Percentiles rank a stretch among this genome's conserved stretches.
These are phyloP conservation scores for Adansonia madagascariensis DNA, from an alignment of 441 rosid genomes.

Conservation along the genomic window DNA sequence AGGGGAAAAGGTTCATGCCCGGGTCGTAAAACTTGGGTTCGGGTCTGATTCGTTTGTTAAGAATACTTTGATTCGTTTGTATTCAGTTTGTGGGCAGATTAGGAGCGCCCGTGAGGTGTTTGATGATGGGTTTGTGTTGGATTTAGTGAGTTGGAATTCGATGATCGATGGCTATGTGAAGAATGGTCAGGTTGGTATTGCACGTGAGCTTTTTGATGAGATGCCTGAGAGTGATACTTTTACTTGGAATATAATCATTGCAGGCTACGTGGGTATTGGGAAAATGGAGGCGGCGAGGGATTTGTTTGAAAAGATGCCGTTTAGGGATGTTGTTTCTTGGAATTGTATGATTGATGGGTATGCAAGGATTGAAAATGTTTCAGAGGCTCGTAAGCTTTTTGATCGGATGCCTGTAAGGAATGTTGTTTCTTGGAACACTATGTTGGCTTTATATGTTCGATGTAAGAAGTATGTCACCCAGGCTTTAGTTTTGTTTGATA, in stretches of 20 bases:
- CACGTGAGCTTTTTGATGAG: conserved; percentile 47
- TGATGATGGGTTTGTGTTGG: conserved; percentile 50
- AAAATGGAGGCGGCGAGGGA: conserved; percentile 36
- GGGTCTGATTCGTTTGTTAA: conserved; percentile 58
- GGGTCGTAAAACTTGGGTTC: conserved; percentile 47
- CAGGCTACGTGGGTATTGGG: conserved; percentile 39
- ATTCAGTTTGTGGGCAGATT: conserved; percentile 48
- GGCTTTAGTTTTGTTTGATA: conserved; percentile 41
- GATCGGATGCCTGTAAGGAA: conserved; percentile 39
- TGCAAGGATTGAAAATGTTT: conserved; percentile 37
- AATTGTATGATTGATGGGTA: conserved; percentile 51
- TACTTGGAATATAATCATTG: conserved; percentile 60
- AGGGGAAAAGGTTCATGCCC: conserved; percentile 57
- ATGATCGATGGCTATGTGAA: conserved; percentile 60
- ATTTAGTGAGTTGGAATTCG: conserved; percentile 59
- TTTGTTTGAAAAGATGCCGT: conserved; percentile 39
- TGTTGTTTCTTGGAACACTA: conserved; percentile 49
- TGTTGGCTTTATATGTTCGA: conserved; percentile 55
- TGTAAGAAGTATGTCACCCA: conserved; percentile 36
- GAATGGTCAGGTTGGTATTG: conserved; percentile 41
- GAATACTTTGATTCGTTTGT: conserved; percentile 62
- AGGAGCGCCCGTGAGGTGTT: conserved; percentile 55
- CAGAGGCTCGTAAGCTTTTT: conserved; percentile 41
- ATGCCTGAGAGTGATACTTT: conserved; percentile 55
- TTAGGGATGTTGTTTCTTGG: conserved; percentile 44